A percentile compares a stretch with the other conserved stretches of the same genome.
phyloP scores from a whole-genome alignment of 2,329 filamentous ascomycete species.

The Pseudogymnoascus sp. region DNA sequence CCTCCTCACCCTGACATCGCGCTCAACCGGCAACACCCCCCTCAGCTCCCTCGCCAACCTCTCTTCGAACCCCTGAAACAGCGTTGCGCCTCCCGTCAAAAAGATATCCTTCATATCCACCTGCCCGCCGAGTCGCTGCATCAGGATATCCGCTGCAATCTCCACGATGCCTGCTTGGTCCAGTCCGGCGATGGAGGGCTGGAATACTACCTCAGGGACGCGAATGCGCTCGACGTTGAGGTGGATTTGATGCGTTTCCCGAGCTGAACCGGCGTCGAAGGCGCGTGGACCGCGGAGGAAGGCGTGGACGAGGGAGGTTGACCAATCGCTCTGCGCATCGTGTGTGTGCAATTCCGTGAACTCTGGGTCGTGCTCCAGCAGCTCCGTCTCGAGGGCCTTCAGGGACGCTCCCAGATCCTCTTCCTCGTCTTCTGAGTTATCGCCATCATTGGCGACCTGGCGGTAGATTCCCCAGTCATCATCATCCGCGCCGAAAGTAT shows the following conservation, averaged over 20 bases:
- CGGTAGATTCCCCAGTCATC: slow-evolving; percentile 98
- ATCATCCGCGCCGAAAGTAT: slow-evolving; percentile 93
- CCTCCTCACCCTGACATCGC: slow-evolving; percentile 59
- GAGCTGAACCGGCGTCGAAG: slow-evolving; percentile 71
- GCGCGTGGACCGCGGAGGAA: slow-evolving; percentile 83
- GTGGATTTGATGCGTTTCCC: slow-evolving; percentile 79
- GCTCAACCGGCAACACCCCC: slow-evolving; percentile 61
- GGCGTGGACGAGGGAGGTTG: slow-evolving; percentile 79
- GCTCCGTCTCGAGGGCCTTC: slow-evolving; percentile 70
- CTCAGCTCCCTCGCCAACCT: slow-evolving; percentile 65
- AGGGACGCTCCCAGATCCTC: slow-evolving; percentile 71
- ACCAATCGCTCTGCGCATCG: slow-evolving; percentile 92
- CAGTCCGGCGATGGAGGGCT: slow-evolving; percentile 81
- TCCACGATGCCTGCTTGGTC: slow-evolving; percentile 92
- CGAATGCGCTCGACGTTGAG: slow-evolving; percentile 95
- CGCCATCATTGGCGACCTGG: slow-evolving; percentile 75
- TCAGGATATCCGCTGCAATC: slow-evolving; percentile 83
- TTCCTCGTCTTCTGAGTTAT: slow-evolving; percentile 81
- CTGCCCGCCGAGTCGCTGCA: slow-evolving; percentile 52
- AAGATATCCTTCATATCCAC: slow-evolving; percentile 74
- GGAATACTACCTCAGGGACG: slow-evolving; percentile 87
- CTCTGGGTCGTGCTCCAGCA: slow-evolving; percentile 75
- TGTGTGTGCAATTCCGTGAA: slow-evolving; percentile 91
- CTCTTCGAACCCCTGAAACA: slow-evolving; percentile 83
- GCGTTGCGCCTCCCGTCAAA: slow-evolving; percentile 83